Conservation (phyloP, 1,284 basidiomycete species). For the Rhodotorula sp. region DNA sequence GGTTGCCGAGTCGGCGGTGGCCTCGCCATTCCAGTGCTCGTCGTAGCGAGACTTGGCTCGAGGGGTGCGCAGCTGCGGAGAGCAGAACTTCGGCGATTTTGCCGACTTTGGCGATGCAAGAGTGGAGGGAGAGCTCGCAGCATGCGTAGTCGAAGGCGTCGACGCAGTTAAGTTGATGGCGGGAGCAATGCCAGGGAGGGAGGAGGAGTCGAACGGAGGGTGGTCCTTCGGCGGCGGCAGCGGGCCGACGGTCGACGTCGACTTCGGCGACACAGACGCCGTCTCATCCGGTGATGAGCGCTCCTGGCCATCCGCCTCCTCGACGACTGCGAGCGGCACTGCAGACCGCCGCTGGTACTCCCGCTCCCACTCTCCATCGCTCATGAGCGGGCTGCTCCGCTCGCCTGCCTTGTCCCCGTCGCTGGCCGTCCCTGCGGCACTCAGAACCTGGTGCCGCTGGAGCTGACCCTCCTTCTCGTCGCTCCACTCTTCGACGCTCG, state of each 20-base stretch:
- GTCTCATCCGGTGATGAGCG: not conserved
- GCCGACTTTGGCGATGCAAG: not conserved
- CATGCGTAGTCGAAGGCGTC: not conserved
- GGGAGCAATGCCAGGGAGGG: not conserved
- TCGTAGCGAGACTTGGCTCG: not conserved
- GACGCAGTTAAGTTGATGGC: not conserved
- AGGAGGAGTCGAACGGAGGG: too few species aligned
- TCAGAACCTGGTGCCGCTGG: not conserved
- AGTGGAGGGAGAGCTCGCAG: not conserved
- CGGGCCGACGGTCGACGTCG: not conserved
- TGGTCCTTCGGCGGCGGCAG: too few species aligned
- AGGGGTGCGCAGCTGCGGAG: not conserved
- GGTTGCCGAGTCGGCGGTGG: conserved; percentile 2
- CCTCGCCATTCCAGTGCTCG: conserved; percentile 11
- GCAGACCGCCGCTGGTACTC: conserved; percentile 10
- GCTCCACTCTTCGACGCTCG: conserved; percentile 31
- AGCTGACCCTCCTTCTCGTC: conserved; percentile 5
- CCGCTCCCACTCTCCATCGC: conserved; percentile 29
- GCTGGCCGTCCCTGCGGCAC: too few species aligned
- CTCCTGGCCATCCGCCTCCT: not conserved
- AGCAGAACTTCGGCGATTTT: not conserved
- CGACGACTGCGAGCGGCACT: not conserved
- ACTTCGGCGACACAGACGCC: not conserved
- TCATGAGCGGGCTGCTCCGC: conserved; percentile 7
- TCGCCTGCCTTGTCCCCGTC: not conserved